These are phyloP conservation scores for Phanerodontia chrysosporium DNA, from an alignment of 768 basidiomycete species.

Conservation along the genomic window DNA sequence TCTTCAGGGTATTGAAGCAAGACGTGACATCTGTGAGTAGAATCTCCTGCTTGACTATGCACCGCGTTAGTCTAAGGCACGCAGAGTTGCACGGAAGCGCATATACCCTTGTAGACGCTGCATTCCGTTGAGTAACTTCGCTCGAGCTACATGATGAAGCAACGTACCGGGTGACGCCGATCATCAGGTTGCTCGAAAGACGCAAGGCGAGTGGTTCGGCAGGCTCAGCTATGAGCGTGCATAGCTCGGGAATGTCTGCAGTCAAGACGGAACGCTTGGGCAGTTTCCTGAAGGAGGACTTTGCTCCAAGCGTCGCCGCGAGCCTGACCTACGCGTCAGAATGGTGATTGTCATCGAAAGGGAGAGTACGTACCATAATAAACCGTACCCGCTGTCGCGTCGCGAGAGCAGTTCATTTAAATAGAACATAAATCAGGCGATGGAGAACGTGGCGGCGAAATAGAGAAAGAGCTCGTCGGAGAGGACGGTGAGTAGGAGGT, in stretches of 20 bases:
- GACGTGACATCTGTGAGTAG: constrained; percentile 76
- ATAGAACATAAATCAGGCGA: constrained; percentile 77
- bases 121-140: neutral
- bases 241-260: constrained; percentile 79
- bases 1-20: constrained; percentile 75
- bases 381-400: constrained; percentile 83
- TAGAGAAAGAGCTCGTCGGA: neutral
- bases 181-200: constrained; percentile 84
- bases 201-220: constrained; percentile 81
- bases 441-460: too few relatives aligned
- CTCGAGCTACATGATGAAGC: constrained; percentile 8
- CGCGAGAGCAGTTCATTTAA: constrained; percentile 74
- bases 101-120: constrained; percentile 48
- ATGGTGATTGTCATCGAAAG: neutral
- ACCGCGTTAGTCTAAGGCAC: neutral
- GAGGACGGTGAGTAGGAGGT: neutral
- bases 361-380: constrained; percentile 69
- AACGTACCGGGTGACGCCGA: constrained; percentile 81
- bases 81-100: neutral
- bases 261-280: constrained; percentile 80
- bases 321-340: constrained; percentile 49
- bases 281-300: constrained; percentile 80
- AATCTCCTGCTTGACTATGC: constrained; percentile 77
- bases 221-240: constrained; percentile 78
- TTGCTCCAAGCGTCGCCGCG: constrained; percentile 85